Evolutionary conservation across 768 basidiomycete species (phyloP).

Genomic region (Pisolithus microcarpus): DNA sequence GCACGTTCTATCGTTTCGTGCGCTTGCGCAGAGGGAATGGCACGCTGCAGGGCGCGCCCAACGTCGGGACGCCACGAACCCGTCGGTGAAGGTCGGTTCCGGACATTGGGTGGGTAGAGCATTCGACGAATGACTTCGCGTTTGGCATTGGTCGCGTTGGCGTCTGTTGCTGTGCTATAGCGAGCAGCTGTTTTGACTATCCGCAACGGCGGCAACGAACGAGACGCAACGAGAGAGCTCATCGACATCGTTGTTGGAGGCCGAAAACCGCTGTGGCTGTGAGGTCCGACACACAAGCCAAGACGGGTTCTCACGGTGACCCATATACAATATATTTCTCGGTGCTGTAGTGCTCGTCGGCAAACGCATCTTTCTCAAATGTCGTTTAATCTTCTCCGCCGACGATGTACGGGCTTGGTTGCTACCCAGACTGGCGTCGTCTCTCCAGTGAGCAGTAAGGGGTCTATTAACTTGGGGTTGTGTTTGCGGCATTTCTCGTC

Average conservation of each 20-base stretch:
- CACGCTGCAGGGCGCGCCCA: slow-evolving; percentile 63
- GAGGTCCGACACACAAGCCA: neutral
- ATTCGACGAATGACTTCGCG: slow-evolving; percentile 69
- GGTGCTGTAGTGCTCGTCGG: neutral
- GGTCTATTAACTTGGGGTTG: neutral
- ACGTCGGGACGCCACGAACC: slow-evolving; percentile 84
- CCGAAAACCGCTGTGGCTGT: neutral
- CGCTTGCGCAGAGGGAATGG: slow-evolving; percentile 84
- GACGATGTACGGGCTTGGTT: slow-evolving; percentile 16
- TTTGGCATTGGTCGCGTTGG: slow-evolving; percentile 44
- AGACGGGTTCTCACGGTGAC: neutral
- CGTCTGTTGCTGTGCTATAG: slow-evolving; percentile 31
- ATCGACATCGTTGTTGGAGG: slow-evolving; percentile 32
- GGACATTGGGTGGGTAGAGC: slow-evolving; percentile 74
- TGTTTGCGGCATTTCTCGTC: slow-evolving; percentile 41
- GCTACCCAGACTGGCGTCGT: slow-evolving; percentile 2
- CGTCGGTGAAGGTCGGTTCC: slow-evolving; percentile 63
- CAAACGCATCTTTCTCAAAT: slow-evolving; percentile 4
- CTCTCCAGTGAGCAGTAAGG: neutral
- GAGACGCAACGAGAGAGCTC: slow-evolving; percentile 20
- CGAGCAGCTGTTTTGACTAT: slow-evolving; percentile 32
- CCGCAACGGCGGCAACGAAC: slow-evolving; percentile 28
- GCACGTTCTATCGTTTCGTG: slow-evolving; percentile 91
- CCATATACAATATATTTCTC: too few relatives aligned
- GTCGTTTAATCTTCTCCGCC: slow-evolving; percentile 18